Percentiles rank a stretch among this genome's conserved stretches.
These are phyloP conservation scores for Cladophialophora exuberans DNA, from an alignment of 2,329 filamentous ascomycete genomes.

Conservation along the genomic window DNA sequence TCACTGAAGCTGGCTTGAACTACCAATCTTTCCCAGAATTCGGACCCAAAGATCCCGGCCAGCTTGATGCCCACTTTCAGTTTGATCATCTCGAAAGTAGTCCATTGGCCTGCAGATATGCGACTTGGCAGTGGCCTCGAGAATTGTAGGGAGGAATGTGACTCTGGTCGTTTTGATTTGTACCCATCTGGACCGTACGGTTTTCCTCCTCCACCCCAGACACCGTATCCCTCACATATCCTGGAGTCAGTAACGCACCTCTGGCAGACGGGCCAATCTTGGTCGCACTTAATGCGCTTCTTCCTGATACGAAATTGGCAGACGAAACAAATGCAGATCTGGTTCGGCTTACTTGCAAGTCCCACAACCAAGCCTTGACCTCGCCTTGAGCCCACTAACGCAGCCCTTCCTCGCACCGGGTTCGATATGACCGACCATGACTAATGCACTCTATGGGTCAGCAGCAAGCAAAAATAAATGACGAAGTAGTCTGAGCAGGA, in stretches of 20 bases:
- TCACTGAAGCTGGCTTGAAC: constrained; percentile 45
- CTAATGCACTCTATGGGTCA: no score
- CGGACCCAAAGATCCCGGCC: constrained; percentile 40
- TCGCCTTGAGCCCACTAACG: no score
- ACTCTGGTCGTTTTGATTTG: not conserved
- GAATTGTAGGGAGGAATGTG: not conserved
- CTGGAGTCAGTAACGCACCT: constrained; percentile 42
- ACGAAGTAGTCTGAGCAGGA: no score
- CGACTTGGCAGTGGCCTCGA: no score
- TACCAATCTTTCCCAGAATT: constrained; percentile 46
- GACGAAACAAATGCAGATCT: not conserved
- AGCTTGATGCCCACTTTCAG: constrained; percentile 38
- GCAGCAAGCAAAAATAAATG: no score
- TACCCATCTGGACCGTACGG: constrained; percentile 17
- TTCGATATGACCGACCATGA: no score
- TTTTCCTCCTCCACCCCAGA: constrained; percentile 44
- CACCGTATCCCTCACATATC: constrained; percentile 48
- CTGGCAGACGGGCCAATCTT: constrained; percentile 42
- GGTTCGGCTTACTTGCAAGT: constrained; percentile 42
- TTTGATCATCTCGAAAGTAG: constrained; percentile 38
- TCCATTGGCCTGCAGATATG: constrained; percentile 29
- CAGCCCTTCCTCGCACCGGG: not conserved
- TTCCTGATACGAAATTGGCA: constrained; percentile 31
- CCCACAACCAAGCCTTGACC: constrained; percentile 32
- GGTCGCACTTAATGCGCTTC: constrained; percentile 41